These are phyloP conservation scores for Neolentinus lepideus DNA, from an alignment of 1,284 basidiomycete species.

Conservation along the genomic window DNA sequence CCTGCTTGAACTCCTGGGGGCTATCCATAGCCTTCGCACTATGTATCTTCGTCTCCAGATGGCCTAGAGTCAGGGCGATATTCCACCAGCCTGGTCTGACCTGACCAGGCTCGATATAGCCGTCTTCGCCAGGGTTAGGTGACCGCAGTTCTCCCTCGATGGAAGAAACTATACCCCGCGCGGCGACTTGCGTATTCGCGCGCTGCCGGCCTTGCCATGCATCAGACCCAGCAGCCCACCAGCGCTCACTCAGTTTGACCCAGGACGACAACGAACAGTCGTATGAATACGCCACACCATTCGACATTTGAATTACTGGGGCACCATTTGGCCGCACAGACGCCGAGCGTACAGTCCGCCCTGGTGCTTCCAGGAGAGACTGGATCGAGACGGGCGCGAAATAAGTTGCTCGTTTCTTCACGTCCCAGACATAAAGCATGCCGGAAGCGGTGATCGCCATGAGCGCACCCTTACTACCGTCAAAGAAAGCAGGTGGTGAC, in stretches of 20 bases:
- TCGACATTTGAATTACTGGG: slow-evolving; percentile 70
- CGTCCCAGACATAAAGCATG: slow-evolving; percentile 71
- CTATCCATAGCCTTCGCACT: slow-evolving; percentile 71
- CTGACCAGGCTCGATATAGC: slow-evolving; percentile 15
- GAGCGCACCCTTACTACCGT: slow-evolving; percentile 55
- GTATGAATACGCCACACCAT: slow-evolving; percentile 71
- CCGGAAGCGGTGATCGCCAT: slow-evolving; percentile 70
- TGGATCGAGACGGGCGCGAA: slow-evolving; percentile 62
- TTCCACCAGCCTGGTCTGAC: slow-evolving; percentile 69
- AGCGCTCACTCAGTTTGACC: slow-evolving; percentile 68
- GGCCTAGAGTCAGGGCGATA: slow-evolving; percentile 72
- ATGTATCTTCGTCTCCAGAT: slow-evolving; percentile 77
- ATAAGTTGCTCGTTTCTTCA: slow-evolving; percentile 53
- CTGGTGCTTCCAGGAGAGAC: slow-evolving; percentile 47
- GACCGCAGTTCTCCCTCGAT: slow-evolving; percentile 35
- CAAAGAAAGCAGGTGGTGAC: slow-evolving; percentile 61
- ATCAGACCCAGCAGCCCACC: slow-evolving; percentile 78
- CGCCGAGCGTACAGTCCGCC: slow-evolving; percentile 52
- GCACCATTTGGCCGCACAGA: slow-evolving; percentile 71
- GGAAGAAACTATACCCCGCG: slow-evolving; percentile 42
- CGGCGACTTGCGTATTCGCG: slow-evolving; percentile 26
- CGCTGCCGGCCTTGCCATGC: slow-evolving; percentile 71
- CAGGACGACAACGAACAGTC: slow-evolving; percentile 61
- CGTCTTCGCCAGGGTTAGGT: slow-evolving; percentile 21
- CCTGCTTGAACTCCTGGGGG: slow-evolving; percentile 74